Evolutionary conservation across 192 early-diverging fungal species (phyloP).

Genomic region (Chytriomyces sp.): DNA sequence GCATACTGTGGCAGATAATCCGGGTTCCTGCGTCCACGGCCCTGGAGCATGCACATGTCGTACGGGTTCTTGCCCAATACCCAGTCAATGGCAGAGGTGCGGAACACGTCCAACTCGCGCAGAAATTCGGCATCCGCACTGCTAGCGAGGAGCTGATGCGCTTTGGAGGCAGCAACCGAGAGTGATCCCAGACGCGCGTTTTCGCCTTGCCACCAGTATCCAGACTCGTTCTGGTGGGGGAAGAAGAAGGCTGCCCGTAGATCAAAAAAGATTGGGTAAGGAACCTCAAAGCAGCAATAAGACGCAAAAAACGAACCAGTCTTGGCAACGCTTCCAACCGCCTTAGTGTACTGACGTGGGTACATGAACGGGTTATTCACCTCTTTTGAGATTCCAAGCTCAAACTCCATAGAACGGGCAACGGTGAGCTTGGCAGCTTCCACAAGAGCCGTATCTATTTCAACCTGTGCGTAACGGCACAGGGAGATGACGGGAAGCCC

Average conservation of each 20-base stretch:
- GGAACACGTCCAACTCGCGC: not conserved
- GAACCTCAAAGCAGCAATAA: not conserved
- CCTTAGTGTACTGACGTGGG: constrained; percentile 14
- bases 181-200: constrained; percentile 22
- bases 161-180: not conserved
- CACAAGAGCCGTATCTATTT: not conserved
- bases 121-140: not conserved
- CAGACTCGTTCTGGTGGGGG: constrained; percentile 17
- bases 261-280: not conserved
- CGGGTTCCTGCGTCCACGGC: constrained; percentile 9
- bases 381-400: constrained; percentile 6
- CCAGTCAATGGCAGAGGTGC: constrained; percentile 1
- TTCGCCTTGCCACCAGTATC: constrained; percentile 25
- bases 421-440: not conserved
- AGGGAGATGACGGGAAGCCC: constrained; percentile 14
- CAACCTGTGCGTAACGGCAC: constrained; percentile 5
- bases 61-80: constrained; percentile 17
- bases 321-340: not conserved
- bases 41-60: constrained; percentile 27
- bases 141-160: not conserved
- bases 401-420: constrained; percentile 12
- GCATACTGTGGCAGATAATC: constrained; percentile 17
- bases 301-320: not conserved
- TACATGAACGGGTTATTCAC: constrained; percentile 21
- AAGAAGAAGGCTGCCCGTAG: constrained; percentile 11